These are phyloP conservation scores for Curvularia hawaiiensis DNA, from an alignment of 2,329 filamentous ascomycete species.

Conservation along the genomic window DNA sequence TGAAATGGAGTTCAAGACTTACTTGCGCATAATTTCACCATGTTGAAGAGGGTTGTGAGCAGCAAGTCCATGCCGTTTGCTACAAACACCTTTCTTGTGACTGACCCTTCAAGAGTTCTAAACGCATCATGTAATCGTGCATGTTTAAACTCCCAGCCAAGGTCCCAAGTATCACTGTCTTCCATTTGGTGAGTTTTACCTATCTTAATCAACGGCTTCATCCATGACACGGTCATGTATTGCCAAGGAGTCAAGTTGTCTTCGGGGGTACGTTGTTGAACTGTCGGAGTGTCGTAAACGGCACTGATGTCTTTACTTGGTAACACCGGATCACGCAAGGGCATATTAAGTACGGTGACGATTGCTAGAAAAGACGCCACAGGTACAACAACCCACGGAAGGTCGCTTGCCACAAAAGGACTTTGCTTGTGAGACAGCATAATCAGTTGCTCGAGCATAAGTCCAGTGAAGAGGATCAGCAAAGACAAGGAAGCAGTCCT, in stretches of 20 bases:
- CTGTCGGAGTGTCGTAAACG: slow-evolving; percentile 61
- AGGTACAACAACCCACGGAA: slow-evolving; percentile 42
- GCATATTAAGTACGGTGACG: slow-evolving; percentile 68
- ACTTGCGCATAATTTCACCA: slow-evolving; percentile 66
- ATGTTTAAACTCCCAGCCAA: slow-evolving; percentile 84
- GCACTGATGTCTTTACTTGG: slow-evolving; percentile 63
- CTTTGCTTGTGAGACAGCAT: slow-evolving; percentile 31
- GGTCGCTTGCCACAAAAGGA: slow-evolving; percentile 39
- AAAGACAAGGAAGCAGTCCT: slow-evolving; percentile 50
- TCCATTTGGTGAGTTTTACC: slow-evolving; percentile 70
- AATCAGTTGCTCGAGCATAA: slow-evolving; percentile 46
- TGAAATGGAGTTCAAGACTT: slow-evolving; percentile 21
- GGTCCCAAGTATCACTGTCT: slow-evolving; percentile 79
- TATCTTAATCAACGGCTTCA: slow-evolving; percentile 71
- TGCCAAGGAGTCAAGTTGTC: slow-evolving; percentile 81
- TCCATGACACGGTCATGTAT: slow-evolving; percentile 86
- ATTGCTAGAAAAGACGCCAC: slow-evolving; percentile 55
- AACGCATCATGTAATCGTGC: slow-evolving; percentile 75
- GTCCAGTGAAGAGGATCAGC: slow-evolving; percentile 43
- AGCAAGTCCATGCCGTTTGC: slow-evolving; percentile 82
- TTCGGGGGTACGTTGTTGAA: slow-evolving; percentile 72
- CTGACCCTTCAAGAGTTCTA: slow-evolving; percentile 71
- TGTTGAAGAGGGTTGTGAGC: slow-evolving; percentile 67
- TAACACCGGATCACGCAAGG: slow-evolving; percentile 66
- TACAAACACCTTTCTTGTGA: slow-evolving; percentile 69